These are phyloP conservation scores for Iodosphaeria phyllophila DNA, from an alignment of 2,329 filamentous ascomycete species.

Conservation along the genomic window DNA sequence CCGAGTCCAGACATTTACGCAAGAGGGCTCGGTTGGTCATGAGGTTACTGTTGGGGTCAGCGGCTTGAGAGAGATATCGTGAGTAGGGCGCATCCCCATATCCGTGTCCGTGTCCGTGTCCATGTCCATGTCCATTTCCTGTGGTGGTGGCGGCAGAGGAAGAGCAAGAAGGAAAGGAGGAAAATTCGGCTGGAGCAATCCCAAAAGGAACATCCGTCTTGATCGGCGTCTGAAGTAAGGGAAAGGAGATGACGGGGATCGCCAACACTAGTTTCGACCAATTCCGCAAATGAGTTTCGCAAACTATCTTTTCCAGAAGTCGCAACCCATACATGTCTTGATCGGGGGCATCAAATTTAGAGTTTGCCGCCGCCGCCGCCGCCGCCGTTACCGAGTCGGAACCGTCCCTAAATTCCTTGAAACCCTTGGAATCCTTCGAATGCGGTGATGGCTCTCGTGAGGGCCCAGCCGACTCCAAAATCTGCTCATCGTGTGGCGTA, in stretches of 20 bases:
- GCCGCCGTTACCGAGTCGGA: too few species aligned
- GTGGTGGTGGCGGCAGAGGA: slow-evolving; percentile 6
- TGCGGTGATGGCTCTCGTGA: slow-evolving; percentile 26
- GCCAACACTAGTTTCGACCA: slow-evolving; percentile 37
- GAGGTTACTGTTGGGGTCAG: slow-evolving; percentile 13
- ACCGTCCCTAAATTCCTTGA: slow-evolving; percentile 20
- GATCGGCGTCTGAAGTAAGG: slow-evolving; percentile 11
- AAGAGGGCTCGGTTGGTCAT: slow-evolving; percentile 28
- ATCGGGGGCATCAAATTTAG: too few species aligned
- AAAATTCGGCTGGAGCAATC: too few species aligned
- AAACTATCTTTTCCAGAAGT: slow-evolving; percentile 35
- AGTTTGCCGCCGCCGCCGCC: too few species aligned
- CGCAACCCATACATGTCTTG: slow-evolving; percentile 35
- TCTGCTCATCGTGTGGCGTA: slow-evolving; percentile 29
- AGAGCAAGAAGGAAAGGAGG: too few species aligned
- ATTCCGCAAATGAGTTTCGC: slow-evolving; percentile 35
- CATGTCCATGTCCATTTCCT: background rate
- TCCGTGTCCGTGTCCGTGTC: slow-evolving; percentile 5
- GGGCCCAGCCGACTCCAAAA: slow-evolving; percentile 16
- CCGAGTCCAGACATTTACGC: slow-evolving; percentile 63
- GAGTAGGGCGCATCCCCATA: slow-evolving; percentile 7
- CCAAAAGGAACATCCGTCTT: slow-evolving; percentile 8
- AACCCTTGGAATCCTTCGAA: slow-evolving; percentile 15
- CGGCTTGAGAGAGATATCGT: slow-evolving; percentile 8
- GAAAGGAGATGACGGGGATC: slow-evolving; percentile 30